Base-by-base conservation (phyloP, 352 stramenopile species). In the Globisporangium middletonii region DNA sequence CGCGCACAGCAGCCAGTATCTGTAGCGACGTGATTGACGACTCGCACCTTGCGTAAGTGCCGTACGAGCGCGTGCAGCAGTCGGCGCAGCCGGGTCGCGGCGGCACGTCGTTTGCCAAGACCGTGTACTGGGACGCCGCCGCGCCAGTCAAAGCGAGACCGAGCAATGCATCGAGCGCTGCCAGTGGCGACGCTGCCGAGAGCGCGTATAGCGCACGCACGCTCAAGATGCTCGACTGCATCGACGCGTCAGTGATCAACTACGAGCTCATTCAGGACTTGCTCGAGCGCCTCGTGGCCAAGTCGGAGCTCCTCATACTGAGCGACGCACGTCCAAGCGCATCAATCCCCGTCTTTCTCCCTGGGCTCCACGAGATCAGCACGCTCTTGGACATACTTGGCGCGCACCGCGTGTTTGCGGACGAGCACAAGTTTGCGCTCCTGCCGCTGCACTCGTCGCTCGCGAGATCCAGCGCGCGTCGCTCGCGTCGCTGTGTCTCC, bases 291-390 rank as follows among this genome's bases (percentile, higher is more conserved):
- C 75, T 97, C 28, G 63, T 77, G 7, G 81, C 61, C 2, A 71
- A 94, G 47, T 77, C 73, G 0, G 67, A 79, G n/a, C 37, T 75
- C 26, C 69, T 83, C 12, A 28, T 28, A 5, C 58, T 58, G 47
- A 58, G 53, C 3, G 59, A 59, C 9, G 51, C 41, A 2, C 58
- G 59, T 35, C 27, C 55, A 11, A 88, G 75, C 50, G 83, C 77
- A 11, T 96, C 93, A 3, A 95, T 99, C 52, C 77, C 99, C 19
- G 87, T 99, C 0, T 99, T 99, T 70, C 72, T 99, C 13, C 89
- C 94, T 9, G 96, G 96, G 28, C 78, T 92, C 30, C 88, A 93
- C 35, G 97, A 99, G 67, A 99, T 99, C 57, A 88, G 79, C 16
- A 86, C 66, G 33, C 50, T 97, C 15, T 65, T 96, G 30, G 82